Percentiles rank a stretch among this genome's conserved stretches.
Conservation (phyloP, 805 yeast genomes). For the Wickerhamomyces hampshirensis region DNA sequence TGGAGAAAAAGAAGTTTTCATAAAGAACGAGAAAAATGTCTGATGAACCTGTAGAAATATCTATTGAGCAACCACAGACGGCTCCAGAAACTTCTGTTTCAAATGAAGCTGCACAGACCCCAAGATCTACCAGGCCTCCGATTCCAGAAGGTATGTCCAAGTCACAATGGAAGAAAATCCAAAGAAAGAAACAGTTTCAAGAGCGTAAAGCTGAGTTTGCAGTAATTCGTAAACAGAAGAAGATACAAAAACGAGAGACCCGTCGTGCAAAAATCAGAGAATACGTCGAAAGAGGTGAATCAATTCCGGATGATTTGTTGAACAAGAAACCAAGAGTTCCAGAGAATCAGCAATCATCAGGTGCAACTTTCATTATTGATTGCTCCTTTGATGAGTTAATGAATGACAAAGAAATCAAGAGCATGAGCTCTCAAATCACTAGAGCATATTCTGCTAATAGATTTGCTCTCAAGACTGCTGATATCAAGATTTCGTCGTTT, state of each 20-base stretch:
- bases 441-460: constrained; percentile 78
- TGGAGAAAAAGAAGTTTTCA: too few species aligned
- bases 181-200: constrained; percentile 55
- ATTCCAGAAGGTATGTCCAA: constrained; percentile 88
- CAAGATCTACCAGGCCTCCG: constrained; percentile 14
- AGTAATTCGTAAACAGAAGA: constrained; percentile 49
- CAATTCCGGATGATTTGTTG: constrained; percentile 33
- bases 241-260: constrained; percentile 38
- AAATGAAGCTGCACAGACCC: constrained; percentile 1
- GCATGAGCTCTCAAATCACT: constrained; percentile 75
- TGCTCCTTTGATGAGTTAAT: constrained; percentile 89
- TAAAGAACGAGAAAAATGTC: too few species aligned
- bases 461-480: constrained; percentile 51
- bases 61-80: too few species aligned
- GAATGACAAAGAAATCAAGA: constrained; percentile 65
- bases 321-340: constrained; percentile 30
- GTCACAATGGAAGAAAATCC: constrained; percentile 73
- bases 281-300: constrained; percentile 34
- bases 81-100: not conserved
- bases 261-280: constrained; percentile 35
- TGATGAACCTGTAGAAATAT: too few species aligned
- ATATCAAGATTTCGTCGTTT: constrained; percentile 59
- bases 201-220: constrained; percentile 59
- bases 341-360: constrained; percentile 42
- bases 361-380: constrained; percentile 64